phyloP scores from a whole-genome alignment of 257 asterid species.

The Solanum pennellii region DNA sequence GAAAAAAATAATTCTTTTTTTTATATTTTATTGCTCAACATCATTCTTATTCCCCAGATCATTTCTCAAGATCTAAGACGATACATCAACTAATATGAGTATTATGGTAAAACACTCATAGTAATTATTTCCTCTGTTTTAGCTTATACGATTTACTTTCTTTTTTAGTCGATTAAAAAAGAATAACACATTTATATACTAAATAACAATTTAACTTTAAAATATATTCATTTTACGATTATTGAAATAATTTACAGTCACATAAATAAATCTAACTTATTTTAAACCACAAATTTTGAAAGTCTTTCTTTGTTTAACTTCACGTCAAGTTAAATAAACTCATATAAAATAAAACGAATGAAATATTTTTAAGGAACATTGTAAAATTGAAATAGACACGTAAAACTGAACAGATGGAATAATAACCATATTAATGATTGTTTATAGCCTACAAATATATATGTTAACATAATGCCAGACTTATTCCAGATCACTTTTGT shows the following conservation, averaged over 20 bases:
- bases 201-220: background rate
- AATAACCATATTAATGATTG: background rate
- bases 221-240: too few relatives aligned
- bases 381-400: too few relatives aligned
- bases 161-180: too few relatives aligned
- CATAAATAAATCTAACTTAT: accelerated
- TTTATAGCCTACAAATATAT: background rate
- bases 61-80: background rate
- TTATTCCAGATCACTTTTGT: background rate
- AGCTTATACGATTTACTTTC: background rate
- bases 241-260: background rate
- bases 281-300: too few relatives aligned
- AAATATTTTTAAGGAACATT: accelerated
- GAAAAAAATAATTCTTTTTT: too few relatives aligned
- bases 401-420: too few relatives aligned
- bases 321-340: too few relatives aligned
- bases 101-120: too few relatives aligned
- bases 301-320: too few relatives aligned
- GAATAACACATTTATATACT: background rate
- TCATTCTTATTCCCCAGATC: background rate
- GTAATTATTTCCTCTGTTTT: too few relatives aligned
- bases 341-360: accelerated
- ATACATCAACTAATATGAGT: background rate
- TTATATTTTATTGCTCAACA: background rate
- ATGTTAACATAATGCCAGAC: background rate